Percentiles rank a stretch among this genome's conserved stretches.
These are phyloP conservation scores for Cutaneotrichosporon daszewskae DNA, from an alignment of 1,284 basidiomycete genomes.

Conservation along the genomic window DNA sequence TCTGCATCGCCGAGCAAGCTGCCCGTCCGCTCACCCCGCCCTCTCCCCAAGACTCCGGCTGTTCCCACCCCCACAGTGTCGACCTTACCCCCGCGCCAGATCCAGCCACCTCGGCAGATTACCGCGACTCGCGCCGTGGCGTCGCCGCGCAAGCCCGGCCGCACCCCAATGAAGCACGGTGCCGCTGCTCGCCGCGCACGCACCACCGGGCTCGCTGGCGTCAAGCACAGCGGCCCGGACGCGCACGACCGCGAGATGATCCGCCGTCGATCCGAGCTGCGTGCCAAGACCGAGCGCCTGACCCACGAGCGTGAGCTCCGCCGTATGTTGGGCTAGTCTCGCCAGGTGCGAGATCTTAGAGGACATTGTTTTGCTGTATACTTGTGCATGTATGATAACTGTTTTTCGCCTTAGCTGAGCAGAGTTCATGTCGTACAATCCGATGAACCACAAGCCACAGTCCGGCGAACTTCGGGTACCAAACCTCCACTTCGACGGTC, in stretches of 20 bases:
- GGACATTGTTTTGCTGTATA: too few relatives aligned
- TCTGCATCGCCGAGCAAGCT: not conserved
- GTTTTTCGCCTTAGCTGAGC: too few relatives aligned
- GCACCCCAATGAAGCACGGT: slow-evolving; percentile 3
- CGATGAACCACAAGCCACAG: too few relatives aligned
- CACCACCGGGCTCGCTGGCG: slow-evolving; percentile 1
- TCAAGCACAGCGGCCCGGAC: slow-evolving; percentile 2
- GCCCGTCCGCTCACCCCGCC: not conserved
- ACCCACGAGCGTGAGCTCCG: slow-evolving; percentile 35
- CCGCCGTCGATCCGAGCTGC: slow-evolving; percentile 29
- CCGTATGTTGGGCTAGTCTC: slow-evolving; percentile 38
- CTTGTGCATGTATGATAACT: too few relatives aligned
- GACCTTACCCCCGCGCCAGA: too few relatives aligned
- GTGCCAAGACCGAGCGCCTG: slow-evolving; percentile 30
- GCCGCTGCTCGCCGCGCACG: slow-evolving; percentile 5
- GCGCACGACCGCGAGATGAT: slow-evolving; percentile 23
- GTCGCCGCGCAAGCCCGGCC: not conserved
- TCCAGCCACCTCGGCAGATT: too few relatives aligned
- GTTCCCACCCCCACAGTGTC: too few relatives aligned
- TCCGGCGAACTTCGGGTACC: too few relatives aligned
- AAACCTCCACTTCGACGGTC: too few relatives aligned
- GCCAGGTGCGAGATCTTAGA: too few relatives aligned
- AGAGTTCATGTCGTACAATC: too few relatives aligned
- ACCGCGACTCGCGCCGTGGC: not conserved
- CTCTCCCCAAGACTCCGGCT: too few relatives aligned